Percentiles rank a stretch among this genome's conserved stretches.
These are phyloP conservation scores for Pichia sp. DNA, from an alignment of 1,139 yeast species.

Conservation along the genomic window DNA sequence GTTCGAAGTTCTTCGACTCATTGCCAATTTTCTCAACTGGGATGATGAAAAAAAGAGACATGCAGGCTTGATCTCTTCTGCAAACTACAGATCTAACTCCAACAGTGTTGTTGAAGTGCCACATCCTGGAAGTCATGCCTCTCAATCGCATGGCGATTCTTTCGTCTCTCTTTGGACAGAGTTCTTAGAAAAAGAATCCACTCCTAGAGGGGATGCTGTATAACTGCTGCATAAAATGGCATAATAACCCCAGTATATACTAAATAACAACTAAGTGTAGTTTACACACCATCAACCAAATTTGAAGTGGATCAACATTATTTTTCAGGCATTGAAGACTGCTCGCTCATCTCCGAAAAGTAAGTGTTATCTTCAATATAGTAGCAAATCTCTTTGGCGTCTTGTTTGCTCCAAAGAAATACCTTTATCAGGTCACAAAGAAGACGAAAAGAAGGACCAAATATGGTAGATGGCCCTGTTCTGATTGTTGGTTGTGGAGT, in stretches of 20 bases:
- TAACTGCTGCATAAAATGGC: not conserved
- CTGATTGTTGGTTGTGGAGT: conserved; percentile 36
- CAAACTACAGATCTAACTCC: conserved; percentile 29
- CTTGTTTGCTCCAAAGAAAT: not conserved
- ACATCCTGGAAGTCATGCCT: conserved; percentile 26
- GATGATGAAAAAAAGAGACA: conserved; percentile 75
- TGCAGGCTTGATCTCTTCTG: conserved; percentile 67
- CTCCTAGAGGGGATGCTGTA: conserved; percentile 20
- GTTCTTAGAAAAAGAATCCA: conserved; percentile 68
- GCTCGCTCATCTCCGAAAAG: conserved; percentile 6
- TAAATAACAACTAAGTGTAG: too few relatives aligned
- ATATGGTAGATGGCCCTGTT: conserved; percentile 15
- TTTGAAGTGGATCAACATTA: not conserved
- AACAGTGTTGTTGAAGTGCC: conserved; percentile 29
- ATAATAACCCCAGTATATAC: not conserved
- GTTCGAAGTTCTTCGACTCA: conserved; percentile 82
- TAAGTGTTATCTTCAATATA: not conserved
- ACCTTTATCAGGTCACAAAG: not conserved
- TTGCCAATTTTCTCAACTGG: conserved; percentile 84
- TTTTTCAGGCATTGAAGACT: not conserved
- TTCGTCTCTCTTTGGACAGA: conserved; percentile 89
- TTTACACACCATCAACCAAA: too few relatives aligned
- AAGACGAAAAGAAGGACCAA: not conserved
- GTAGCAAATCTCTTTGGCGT: too few relatives aligned
- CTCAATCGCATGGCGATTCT: conserved; percentile 52